A percentile compares a stretch with the other conserved stretches of the same genome.
Conservation (phyloP, 257 asterid genomes). For the Solanum chiquidenum region DNA sequence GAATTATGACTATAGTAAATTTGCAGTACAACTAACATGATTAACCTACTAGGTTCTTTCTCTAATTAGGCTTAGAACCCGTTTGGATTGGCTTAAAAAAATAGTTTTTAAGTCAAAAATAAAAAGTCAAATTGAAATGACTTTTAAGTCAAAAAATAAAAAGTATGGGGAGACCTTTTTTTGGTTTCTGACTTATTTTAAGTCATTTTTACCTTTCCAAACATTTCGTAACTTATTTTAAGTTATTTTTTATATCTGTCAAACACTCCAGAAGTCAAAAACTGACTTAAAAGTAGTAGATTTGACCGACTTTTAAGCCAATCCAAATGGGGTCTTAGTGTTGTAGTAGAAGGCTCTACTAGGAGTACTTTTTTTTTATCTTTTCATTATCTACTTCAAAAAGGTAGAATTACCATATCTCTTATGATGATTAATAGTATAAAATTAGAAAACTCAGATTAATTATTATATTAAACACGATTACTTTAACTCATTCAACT, state of each 20-base stretch:
- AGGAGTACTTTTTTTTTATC: not conserved
- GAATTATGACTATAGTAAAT: not conserved
- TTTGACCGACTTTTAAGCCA: no score
- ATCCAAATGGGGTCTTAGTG: not conserved
- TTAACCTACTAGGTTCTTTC: not conserved
- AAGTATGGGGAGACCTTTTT: no score
- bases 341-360: not conserved
- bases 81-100: no score
- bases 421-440: not conserved
- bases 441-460: not conserved
- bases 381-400: not conserved
- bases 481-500: not conserved
- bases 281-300: no score
- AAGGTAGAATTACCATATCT: not conserved
- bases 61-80: not conserved
- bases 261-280: no score
- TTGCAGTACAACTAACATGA: not conserved
- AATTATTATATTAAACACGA: not conserved
- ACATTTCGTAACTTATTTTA: no score
- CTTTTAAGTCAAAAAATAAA: no score
- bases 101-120: no score
- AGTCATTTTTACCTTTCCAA: no score
- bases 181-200: no score
- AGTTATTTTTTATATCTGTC: no score
- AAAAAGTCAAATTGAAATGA: no score